These are phyloP conservation scores for Paxillus involutus DNA, from an alignment of 768 basidiomycete species.

Conservation along the genomic window DNA sequence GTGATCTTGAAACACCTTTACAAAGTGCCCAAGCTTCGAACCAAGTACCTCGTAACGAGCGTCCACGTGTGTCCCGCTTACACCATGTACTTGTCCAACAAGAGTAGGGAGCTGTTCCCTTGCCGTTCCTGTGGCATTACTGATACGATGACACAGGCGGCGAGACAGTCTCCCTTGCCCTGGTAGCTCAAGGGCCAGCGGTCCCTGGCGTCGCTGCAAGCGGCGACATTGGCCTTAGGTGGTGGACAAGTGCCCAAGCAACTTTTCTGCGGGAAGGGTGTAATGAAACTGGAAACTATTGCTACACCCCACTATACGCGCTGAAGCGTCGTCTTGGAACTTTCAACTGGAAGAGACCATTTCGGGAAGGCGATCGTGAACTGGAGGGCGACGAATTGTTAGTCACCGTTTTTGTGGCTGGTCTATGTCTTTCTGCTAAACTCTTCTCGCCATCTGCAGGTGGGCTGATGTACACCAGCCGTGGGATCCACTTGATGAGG, in stretches of 20 bases:
- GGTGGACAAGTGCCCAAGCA: conserved; percentile 21
- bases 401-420: conserved; percentile 2
- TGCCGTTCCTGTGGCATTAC: too few species aligned
- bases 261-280: conserved; percentile 23
- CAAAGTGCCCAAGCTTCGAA: conserved; percentile 19
- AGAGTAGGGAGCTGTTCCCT: conserved; percentile 5
- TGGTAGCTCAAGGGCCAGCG: conserved; percentile 12
- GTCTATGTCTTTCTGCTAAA: not conserved
- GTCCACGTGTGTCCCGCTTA: conserved; percentile 32
- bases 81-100: conserved; percentile 33
- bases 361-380: conserved; percentile 8
- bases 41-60: conserved; percentile 35
- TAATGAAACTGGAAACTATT: conserved; percentile 20
- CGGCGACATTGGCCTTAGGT: conserved; percentile 10
- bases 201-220: conserved; percentile 10
- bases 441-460: conserved; percentile 6
- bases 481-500: conserved; percentile 26
- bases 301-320: conserved; percentile 27
- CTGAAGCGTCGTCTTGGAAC: conserved; percentile 14
- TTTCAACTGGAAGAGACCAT: not conserved
- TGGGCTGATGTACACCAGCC: conserved; percentile 19
- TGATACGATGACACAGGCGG: conserved; percentile 13
- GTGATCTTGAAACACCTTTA: conserved; percentile 26
- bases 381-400: conserved; percentile 16
- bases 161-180: conserved; percentile 24